These are phyloP conservation scores for Neoscytalidium dimidiatum DNA, from an alignment of 2,329 filamentous ascomycete genomes.

Conservation along the genomic window DNA sequence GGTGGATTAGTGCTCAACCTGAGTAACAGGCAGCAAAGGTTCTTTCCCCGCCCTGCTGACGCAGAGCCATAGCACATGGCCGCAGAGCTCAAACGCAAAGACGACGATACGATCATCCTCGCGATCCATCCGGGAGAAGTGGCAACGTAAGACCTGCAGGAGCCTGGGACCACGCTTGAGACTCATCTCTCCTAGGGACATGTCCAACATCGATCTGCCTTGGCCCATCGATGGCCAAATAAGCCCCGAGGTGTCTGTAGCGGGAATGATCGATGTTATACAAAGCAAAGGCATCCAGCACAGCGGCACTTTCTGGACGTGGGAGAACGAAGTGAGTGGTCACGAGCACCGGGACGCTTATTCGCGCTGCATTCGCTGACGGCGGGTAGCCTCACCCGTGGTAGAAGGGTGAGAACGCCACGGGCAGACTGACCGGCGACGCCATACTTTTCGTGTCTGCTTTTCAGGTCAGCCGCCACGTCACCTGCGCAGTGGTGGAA, in stretches of 20 bases:
- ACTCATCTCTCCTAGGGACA: slow-evolving; percentile 42
- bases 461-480: slow-evolving; percentile 19
- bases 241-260: slow-evolving; percentile 51
- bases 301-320: slow-evolving; percentile 60
- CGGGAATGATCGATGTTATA: slow-evolving; percentile 54
- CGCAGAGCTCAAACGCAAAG: slow-evolving; percentile 55
- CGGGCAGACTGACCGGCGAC: not conserved
- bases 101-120: slow-evolving; percentile 51
- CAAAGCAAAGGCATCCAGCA: slow-evolving; percentile 50
- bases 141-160: slow-evolving; percentile 41
- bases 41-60: not conserved
- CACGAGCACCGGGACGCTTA: slow-evolving; percentile 7
- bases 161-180: not conserved
- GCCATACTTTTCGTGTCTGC: not conserved
- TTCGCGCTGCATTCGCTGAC: slow-evolving; percentile 13
- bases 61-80: slow-evolving; percentile 49
- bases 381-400: slow-evolving; percentile 20
- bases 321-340: slow-evolving; percentile 51
- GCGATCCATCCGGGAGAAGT: slow-evolving; percentile 62
- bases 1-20: not conserved
- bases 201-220: slow-evolving; percentile 53
- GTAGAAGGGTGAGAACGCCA: slow-evolving; percentile 12
- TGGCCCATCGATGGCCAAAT: slow-evolving; percentile 58
- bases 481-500: slow-evolving; percentile 2
- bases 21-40: not conserved